Conservation (phyloP, 176 grass and related monocot genomes). For the Dendrocalamus sinicus region DNA sequence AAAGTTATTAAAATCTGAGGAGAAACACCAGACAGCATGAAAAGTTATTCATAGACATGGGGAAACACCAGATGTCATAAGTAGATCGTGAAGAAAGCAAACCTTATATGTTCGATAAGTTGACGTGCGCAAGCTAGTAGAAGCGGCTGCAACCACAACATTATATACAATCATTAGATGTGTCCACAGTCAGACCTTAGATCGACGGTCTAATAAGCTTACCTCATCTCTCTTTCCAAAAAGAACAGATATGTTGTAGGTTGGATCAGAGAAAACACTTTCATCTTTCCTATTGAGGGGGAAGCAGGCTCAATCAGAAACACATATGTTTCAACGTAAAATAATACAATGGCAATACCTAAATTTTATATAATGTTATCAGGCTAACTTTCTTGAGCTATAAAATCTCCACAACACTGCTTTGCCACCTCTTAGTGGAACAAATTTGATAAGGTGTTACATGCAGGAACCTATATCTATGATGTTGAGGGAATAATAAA, state of each 20-base stretch:
- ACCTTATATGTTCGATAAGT: conserved; percentile 97
- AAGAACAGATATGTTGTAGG: conserved; percentile 78
- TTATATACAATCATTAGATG: conserved; percentile 23
- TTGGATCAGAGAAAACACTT: conserved; percentile 85
- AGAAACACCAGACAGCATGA: neutral
- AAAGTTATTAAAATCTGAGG: neutral
- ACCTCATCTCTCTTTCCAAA: conserved; percentile 99
- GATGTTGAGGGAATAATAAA: conserved; percentile 17
- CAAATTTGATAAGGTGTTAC: conserved; percentile 25
- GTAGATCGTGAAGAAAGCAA: conserved; percentile 18
- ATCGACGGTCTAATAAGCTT: conserved; percentile 16
- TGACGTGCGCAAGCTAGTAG: conserved; percentile 80
- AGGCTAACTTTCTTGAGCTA: neutral
- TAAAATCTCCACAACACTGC: neutral
- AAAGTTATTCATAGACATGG: neutral
- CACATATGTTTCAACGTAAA: neutral
- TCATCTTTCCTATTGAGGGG: conserved; percentile 76
- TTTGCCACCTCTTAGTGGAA: conserved; percentile 10
- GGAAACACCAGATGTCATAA: conserved; percentile 6
- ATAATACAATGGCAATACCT: neutral
- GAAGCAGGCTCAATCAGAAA: conserved; percentile 11
- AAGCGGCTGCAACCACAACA: conserved; percentile 64
- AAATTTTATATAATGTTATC: conserved; percentile 4
- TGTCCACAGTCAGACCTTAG: conserved; percentile 14
- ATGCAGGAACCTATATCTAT: conserved; percentile 2